A percentile compares a stretch with the other conserved stretches of the same genome.
phyloP scores from a whole-genome alignment of 2,329 filamentous ascomycete genomes.

The Volutella citrinella region DNA sequence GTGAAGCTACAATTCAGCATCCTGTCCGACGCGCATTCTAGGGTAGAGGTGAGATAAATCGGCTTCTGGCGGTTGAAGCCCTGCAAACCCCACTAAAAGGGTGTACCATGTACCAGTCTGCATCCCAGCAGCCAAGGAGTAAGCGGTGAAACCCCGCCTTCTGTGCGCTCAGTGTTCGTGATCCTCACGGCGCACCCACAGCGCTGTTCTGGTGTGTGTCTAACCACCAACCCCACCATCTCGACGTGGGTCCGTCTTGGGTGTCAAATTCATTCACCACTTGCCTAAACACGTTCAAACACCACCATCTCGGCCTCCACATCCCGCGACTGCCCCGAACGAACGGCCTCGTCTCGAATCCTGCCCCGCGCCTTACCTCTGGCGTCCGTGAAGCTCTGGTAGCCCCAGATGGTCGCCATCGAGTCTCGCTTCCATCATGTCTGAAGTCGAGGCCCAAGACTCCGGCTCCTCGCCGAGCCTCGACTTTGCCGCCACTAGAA shows the following conservation, averaged over 20 bases:
- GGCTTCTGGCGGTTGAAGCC: too few relatives aligned
- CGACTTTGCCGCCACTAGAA: constrained; percentile 48
- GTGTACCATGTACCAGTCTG: too few relatives aligned
- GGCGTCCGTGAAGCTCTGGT: constrained; percentile 21
- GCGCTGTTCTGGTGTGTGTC: too few relatives aligned
- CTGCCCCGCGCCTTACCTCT: constrained; percentile 12
- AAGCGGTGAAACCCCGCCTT: too few relatives aligned
- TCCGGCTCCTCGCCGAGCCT: constrained; percentile 38
- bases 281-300: constrained; percentile 13
- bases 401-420: constrained; percentile 34
- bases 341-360: constrained; percentile 7
- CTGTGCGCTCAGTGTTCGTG: too few relatives aligned
- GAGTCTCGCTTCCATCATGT: constrained; percentile 31
- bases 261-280: too few relatives aligned
- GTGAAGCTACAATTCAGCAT: too few relatives aligned
- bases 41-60: too few relatives aligned
- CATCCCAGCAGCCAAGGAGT: too few relatives aligned
- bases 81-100: too few relatives aligned
- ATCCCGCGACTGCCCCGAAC: constrained; percentile 2
- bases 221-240: constrained; percentile 3
- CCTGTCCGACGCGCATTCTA: too few relatives aligned
- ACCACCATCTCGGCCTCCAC: constrained; percentile 8
- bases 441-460: constrained; percentile 41
- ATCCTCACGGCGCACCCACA: too few relatives aligned
- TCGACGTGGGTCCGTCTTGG: constrained; percentile 13